Percentiles rank a stretch among this genome's conserved stretches.
phyloP scores from a whole-genome alignment of 78 protist genomes.

The Dictyostelium firmibasis region DNA sequence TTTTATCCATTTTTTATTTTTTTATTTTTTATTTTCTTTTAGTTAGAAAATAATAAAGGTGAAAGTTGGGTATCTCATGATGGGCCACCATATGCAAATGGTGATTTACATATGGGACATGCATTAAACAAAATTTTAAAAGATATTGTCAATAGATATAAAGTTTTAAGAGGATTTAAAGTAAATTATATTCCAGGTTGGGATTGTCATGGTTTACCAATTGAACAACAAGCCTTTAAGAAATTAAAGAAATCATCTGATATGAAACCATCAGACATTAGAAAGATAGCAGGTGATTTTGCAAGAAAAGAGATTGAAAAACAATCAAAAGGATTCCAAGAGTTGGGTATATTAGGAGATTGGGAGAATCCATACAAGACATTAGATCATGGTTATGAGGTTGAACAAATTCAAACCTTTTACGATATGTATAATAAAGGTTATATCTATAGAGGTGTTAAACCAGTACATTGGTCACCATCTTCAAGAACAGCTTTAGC shows the following conservation, averaged over 20 bases:
- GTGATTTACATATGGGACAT: slow-evolving; percentile 91
- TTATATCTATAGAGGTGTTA: slow-evolving; percentile 86
- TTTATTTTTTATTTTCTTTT: too few species aligned
- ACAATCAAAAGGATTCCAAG: slow-evolving; percentile 45
- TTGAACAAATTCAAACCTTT: slow-evolving; percentile 86
- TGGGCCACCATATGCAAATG: slow-evolving; percentile 98
- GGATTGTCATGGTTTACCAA: slow-evolving; percentile 98
- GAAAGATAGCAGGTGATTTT: slow-evolving; percentile 76
- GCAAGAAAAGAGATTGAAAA: slow-evolving; percentile 67
- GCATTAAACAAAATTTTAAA: slow-evolving; percentile 89
- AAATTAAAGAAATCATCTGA: slow-evolving; percentile 12
- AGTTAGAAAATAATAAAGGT: slow-evolving; percentile 34
- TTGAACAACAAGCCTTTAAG: slow-evolving; percentile 92
- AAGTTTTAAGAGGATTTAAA: slow-evolving; percentile 77
- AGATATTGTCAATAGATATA: slow-evolving; percentile 88
- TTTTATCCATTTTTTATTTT: background rate
- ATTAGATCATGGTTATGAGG: slow-evolving; percentile 90
- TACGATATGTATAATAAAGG: slow-evolving; percentile 84
- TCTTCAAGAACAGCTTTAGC: slow-evolving; percentile 95
- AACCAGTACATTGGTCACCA: slow-evolving; percentile 97
- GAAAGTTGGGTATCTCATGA: slow-evolving; percentile 90
- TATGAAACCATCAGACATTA: slow-evolving; percentile 50
- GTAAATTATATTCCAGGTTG: slow-evolving; percentile 75
- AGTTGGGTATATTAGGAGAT: slow-evolving; percentile 89
- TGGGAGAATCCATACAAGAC: slow-evolving; percentile 90